Percentiles rank a stretch among this genome's conserved stretches.
Conservation (phyloP, 2,329 filamentous ascomycete genomes). For the Neonectria coccinea region DNA sequence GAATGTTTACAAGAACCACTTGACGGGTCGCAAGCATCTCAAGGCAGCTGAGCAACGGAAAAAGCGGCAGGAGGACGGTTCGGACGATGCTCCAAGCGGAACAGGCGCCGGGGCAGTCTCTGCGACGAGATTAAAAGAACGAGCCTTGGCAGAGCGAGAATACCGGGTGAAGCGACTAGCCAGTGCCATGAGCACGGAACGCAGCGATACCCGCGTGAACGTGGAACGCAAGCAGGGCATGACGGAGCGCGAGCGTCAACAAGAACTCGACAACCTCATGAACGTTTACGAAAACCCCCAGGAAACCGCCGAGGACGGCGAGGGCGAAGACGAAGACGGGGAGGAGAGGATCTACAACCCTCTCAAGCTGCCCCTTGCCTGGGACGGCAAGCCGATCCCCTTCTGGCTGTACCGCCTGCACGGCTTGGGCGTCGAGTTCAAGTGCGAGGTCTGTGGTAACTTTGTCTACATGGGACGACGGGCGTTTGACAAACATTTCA, state of each 20-base stretch:
- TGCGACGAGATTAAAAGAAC: conserved; percentile 79
- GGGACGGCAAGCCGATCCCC: conserved; percentile 99
- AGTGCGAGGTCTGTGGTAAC: conserved; percentile 97
- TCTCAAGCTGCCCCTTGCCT: conserved; percentile 92
- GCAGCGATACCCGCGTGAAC: conserved; percentile 90
- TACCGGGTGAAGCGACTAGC: conserved; percentile 84
- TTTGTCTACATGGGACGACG: conserved; percentile 98
- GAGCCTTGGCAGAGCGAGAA: conserved; percentile 90
- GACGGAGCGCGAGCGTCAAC: conserved; percentile 94
- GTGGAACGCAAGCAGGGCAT: conserved; percentile 97
- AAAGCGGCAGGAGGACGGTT: conserved; percentile 56
- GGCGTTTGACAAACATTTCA: conserved; percentile 98
- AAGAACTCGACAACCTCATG: conserved; percentile 91
- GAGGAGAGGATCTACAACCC: conserved; percentile 97
- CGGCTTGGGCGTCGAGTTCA: conserved; percentile 92
- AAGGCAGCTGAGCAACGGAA: conserved; percentile 79
- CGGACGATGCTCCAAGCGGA: conserved; percentile 46
- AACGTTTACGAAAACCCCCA: conserved; percentile 51
- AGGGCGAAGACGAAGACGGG: conserved; percentile 78
- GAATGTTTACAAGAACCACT: conserved; percentile 91
- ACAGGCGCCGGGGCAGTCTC: conserved; percentile 48
- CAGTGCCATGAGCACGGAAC: conserved; percentile 85
- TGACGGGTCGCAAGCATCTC: conserved; percentile 92
- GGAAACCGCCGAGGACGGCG: conserved; percentile 63
- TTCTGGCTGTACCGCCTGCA: conserved; percentile 99